Evolutionary conservation across 768 basidiomycete species (phyloP).

Genomic region (Amylocystis lapponica): DNA sequence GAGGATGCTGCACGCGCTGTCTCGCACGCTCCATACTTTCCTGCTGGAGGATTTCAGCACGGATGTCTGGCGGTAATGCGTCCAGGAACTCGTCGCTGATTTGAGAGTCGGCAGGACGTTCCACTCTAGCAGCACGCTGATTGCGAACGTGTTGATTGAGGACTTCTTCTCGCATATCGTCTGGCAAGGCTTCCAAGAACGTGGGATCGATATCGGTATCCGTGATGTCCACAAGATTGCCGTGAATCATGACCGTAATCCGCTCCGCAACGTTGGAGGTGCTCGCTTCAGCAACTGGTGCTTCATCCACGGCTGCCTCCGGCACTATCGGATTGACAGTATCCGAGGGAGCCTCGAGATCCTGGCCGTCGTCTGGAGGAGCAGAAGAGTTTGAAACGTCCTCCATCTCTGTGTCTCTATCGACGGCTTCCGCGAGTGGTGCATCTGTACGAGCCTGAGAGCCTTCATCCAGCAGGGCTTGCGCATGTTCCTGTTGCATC

Average conservation of each 20-base stretch:
- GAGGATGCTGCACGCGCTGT: constrained; percentile 36
- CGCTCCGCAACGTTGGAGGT: constrained; percentile 36
- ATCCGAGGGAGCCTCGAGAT: constrained; percentile 6
- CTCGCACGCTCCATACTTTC: constrained; percentile 79
- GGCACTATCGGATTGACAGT: constrained; percentile 10
- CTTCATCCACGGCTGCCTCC: constrained; percentile 10
- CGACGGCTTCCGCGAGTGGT: constrained; percentile 15
- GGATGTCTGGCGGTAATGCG: constrained; percentile 92
- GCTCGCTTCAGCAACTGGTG: not conserved
- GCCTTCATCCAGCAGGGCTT: constrained; percentile 15
- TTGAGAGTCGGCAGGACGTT: constrained; percentile 74
- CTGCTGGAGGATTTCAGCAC: constrained; percentile 95
- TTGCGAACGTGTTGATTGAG: constrained; percentile 96
- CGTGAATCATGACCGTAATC: constrained; percentile 87
- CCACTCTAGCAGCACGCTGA: constrained; percentile 70
- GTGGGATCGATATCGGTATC: constrained; percentile 98
- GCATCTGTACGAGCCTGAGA: constrained; percentile 6
- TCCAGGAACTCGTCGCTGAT: constrained; percentile 95
- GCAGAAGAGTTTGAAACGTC: constrained; percentile 27
- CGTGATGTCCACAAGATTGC: constrained; percentile 92
- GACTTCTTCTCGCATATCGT: constrained; percentile 98
- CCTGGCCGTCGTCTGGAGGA: constrained; percentile 2
- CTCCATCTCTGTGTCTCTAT: constrained; percentile 46
- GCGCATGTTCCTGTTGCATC: too few species aligned
- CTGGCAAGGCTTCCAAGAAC: constrained; percentile 94